Evolutionary conservation across 2,329 filamentous ascomycete species (phyloP), one percentile per base, ranked within the genome.

Genomic region (Curvularia sp.): DNA sequence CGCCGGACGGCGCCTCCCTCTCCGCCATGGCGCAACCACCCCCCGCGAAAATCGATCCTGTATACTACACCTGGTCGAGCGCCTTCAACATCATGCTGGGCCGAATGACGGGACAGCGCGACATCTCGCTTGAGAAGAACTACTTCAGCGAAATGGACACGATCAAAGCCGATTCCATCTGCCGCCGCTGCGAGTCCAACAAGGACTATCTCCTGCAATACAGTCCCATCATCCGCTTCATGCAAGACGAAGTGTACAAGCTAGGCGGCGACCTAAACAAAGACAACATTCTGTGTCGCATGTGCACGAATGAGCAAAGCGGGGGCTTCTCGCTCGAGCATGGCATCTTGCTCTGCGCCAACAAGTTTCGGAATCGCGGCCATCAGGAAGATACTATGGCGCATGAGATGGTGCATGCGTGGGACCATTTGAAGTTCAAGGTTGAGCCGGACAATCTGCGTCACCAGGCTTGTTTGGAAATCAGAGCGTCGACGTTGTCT

Each of bases 401-500:
- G 27, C 95, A 99, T 78, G 95, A 99, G 81, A 96, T 99, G 92
- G 90, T 99, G 52, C 95, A 99, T 77, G 93, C 93, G 1, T 98
- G 93, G 83, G 95, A 99, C 76, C 90, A 96, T 76, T 74, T 98
- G 68, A 82, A 94, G 63, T 99, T 92, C 82, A 95, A 97, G 78
- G 88, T 97, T 43, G 89, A 98, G 73, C 91, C 90, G 81, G 78
- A 81, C n/a, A 86, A 91, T 75, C 76, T 99, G 78, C 87, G 89
- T 76, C 95, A 99, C 79, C 91, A 93, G 34, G 95, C 95, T 54
- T 99, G 95, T 77, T 90, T 93, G 55, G 95, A 99, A 91, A 98
- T 99, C 69, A 89, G 95, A 64, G 95, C 95, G 12, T 93, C 90
- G 41, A 97, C 92, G 78, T 83, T 99, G 54, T 95, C 90, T 70